Base-by-base conservation (phyloP, 83 land plant species). In the Diphasiastrum complanatum region DNA sequence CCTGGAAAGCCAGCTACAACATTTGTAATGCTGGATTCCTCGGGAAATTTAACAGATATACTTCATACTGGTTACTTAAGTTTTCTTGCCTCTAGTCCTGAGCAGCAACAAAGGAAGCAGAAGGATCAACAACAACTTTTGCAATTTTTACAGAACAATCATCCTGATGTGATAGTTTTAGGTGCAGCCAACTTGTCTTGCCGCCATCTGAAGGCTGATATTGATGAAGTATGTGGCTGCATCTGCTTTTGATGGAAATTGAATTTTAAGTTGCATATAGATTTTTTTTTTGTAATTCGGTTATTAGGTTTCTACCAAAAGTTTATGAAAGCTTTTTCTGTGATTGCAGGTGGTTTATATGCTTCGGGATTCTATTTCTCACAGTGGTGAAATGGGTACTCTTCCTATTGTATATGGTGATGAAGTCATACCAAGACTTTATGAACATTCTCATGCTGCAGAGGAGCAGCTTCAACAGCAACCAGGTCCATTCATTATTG, bases 21-120 rank as follows among this genome's bases (percentile, higher is more conserved):
- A 34, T 85, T 92, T 81, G 98, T 92, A 60, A 92, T 92, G 98
- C 61, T 92, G 25, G 98, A 92, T 67, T 63, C 98, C 33, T 67
- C 84, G 16, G 96, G 98, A 0, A 91, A 85, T 56, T 71, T 92
- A 33, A 57, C 83, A 26, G 89, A 85, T 81, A 79, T 82, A 30
- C 63, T 92, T 27, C 69, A 81, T 65, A 70, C 91, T 37, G 81
- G 85, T 2, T 78, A 85, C 29, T 70, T 92, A 22, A 85, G 68
- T 52, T 38, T 72, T 49, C 64, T 83, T 0, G 78, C 85, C 31
- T 66, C 74, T 58, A 85, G 76, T 73, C 65, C 80, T 50, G 68
- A 70, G 43, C 79, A 88, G 46, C 73, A 79, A 46, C 81, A 80
- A 45, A 68, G 91, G 18, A 92, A 81, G 80, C 76, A 83, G 55